Evolutionary conservation across 169 alveolate genomes (phyloP).

Genomic region (Cryptosporidium viatorum): DNA sequence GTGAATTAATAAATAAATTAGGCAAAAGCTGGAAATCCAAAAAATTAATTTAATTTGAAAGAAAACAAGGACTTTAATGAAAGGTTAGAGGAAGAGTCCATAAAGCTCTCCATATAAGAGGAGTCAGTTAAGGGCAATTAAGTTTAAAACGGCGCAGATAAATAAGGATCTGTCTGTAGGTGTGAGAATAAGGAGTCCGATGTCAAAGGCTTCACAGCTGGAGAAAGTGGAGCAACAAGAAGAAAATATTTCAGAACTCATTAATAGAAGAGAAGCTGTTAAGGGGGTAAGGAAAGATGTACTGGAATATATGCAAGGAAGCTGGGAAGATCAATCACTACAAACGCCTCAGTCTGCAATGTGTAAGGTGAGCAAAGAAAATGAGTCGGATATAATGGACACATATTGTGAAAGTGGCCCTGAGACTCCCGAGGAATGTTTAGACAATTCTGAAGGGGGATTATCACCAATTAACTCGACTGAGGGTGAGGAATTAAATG

Average conservation of each 20-base stretch:
- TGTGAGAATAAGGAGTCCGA: constrained; percentile 29
- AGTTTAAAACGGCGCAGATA: constrained; percentile 9
- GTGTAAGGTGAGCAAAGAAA: constrained; percentile 17
- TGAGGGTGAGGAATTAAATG: background rate
- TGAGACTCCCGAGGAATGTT: constrained; percentile 32
- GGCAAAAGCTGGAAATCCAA: background rate
- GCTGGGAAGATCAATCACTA: constrained; percentile 53
- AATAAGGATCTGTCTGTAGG: background rate
- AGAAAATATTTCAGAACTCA: constrained; percentile 22
- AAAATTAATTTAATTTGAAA: background rate
- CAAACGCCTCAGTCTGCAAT: constrained; percentile 56
- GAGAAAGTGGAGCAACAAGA: constrained; percentile 41
- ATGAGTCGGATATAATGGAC: constrained; percentile 52
- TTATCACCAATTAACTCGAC: background rate
- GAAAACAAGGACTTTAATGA: constrained; percentile 6
- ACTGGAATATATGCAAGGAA: background rate
- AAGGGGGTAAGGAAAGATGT: background rate
- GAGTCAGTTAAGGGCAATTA: background rate
- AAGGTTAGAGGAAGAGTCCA: background rate
- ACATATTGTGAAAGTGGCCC: constrained; percentile 60
- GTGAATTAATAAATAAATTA: background rate
- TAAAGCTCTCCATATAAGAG: constrained; percentile 4
- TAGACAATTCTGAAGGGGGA: background rate
- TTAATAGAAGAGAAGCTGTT: background rate
- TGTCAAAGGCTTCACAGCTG: constrained; percentile 26